Base-by-base conservation (phyloP, 2,329 filamentous ascomycete genomes). In the Aaosphaeria arxii region DNA sequence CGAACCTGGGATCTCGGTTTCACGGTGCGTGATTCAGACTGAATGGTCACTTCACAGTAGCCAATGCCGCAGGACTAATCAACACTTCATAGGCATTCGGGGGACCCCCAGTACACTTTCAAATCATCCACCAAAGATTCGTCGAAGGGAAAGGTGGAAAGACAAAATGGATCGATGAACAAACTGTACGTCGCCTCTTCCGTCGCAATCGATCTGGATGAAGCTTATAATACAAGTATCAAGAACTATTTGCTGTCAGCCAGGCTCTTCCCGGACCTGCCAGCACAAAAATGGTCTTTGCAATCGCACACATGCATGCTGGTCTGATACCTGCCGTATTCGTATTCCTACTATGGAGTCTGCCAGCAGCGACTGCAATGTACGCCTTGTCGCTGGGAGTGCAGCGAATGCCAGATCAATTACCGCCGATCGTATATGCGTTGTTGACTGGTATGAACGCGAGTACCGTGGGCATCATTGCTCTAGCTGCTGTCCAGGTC, bases 251-350 rank as follows among this genome's bases (percentile, higher is more conserved):
- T 64, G 84, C 82, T 29, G 70, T 89, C 41, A 81, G 78, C 13
- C 86, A 89, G 68, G 82, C 83, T 1, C 73, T 89, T 2, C 83
- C 82, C 0, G 86, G 86, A 0, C 87, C 86, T 0, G 86, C 57
- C 0, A 86, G 81, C 52, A 89, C 86, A 1, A 89, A 89, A 61
- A 86, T 89, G 81, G 63, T 82, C 0, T 89, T 87, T 51, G 86
- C 81, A 50, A 82, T 89, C 38, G 81, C 83, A 35, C 66, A 87
- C 13, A 77, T 88, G 7, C 84, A 83, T 50, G 78, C 77, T 7
- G 85, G 85, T 0, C 71, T 85, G 4, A 46, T 80, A 2, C 71
- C 78, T 0, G 86, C 84, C 0, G 5, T 87, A 1, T 53, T 86
- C 1, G 77, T 74, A 0, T 86, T 89, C 52, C 51, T 85, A 0